These are phyloP conservation scores for Metarhizium sp. DNA, from an alignment of 2,329 filamentous ascomycete genomes.

Conservation along the genomic window DNA sequence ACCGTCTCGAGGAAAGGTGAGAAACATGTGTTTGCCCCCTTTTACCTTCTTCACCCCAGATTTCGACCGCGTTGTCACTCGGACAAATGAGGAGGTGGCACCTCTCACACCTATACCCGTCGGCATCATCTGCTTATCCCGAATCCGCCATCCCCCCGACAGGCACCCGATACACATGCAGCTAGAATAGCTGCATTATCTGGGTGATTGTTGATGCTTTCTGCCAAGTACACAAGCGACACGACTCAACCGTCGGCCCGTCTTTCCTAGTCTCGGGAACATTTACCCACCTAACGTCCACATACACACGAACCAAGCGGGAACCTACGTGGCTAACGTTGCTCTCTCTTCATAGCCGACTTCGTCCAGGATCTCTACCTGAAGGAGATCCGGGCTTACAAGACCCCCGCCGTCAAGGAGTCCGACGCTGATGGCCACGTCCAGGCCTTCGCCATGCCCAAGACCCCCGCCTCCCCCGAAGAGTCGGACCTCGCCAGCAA, in stretches of 20 bases:
- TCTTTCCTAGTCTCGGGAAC: no score
- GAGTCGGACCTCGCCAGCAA: constrained; percentile 87
- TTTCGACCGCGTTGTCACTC: background rate
- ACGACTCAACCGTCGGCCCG: no score
- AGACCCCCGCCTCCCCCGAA: constrained; percentile 80
- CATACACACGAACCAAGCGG: no score
- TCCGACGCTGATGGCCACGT: constrained; percentile 85
- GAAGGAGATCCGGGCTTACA: constrained; percentile 92
- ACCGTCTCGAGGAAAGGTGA: constrained; percentile 54
- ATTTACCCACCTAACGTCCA: no score
- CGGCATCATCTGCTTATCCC: background rate
- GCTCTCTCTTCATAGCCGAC: constrained; percentile 55
- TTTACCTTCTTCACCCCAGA: background rate
- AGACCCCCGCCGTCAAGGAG: constrained; percentile 73
- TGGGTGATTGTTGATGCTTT: no score
- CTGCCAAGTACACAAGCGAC: background rate
- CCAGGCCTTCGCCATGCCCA: constrained; percentile 73
- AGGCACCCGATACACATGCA: no score
- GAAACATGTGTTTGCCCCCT: constrained; percentile 16
- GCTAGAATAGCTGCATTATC: no score
- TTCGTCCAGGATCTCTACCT: constrained; percentile 97
- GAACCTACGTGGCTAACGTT: background rate
- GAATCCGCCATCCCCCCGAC: no score
- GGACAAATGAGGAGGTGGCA: background rate
- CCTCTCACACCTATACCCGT: background rate